These are phyloP conservation scores for Salix udensis DNA, from an alignment of 345 rosid species.

Conservation along the genomic window DNA sequence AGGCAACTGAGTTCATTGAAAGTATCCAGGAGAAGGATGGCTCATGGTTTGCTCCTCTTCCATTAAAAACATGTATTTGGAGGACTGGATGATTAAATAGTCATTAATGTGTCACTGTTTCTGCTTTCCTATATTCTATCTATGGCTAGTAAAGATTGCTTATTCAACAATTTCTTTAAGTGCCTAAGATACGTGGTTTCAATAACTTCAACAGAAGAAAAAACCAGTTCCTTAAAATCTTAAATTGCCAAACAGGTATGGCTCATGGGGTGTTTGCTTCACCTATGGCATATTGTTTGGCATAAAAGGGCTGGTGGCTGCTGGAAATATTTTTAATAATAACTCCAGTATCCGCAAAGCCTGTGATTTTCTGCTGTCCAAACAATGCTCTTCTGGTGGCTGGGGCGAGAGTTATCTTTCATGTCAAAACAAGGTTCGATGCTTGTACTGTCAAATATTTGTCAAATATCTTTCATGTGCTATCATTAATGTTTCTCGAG, in stretches of 20 bases:
- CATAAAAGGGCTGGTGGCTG: slow-evolving; percentile 70
- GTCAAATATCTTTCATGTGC: not conserved
- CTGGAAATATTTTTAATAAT: slow-evolving; percentile 58
- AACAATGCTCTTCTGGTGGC: slow-evolving; percentile 79
- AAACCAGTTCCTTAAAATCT: not conserved
- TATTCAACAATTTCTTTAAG: not conserved
- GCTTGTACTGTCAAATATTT: not conserved
- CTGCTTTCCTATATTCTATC: not conserved
- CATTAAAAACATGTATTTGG: slow-evolving; percentile 1
- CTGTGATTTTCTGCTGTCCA: slow-evolving; percentile 77
- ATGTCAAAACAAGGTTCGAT: slow-evolving; percentile 74
- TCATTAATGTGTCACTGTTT: not conserved
- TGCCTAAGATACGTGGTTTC: not conserved
- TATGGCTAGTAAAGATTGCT: not conserved
- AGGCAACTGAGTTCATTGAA: slow-evolving; percentile 62
- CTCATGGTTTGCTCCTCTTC: slow-evolving; percentile 68
- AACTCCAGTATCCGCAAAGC: slow-evolving; percentile 64
- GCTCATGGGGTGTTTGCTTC: slow-evolving; percentile 93
- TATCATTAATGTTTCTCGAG: not conserved
- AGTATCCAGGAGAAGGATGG: slow-evolving; percentile 74
- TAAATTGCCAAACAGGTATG: slow-evolving; percentile 57
- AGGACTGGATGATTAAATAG: not conserved
- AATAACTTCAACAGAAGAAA: not conserved
- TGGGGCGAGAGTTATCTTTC: slow-evolving; percentile 99
- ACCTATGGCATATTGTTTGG: slow-evolving; percentile 86